Conservation (phyloP, 140 eudicot species). For the Ambrosia hybrid region DNA sequence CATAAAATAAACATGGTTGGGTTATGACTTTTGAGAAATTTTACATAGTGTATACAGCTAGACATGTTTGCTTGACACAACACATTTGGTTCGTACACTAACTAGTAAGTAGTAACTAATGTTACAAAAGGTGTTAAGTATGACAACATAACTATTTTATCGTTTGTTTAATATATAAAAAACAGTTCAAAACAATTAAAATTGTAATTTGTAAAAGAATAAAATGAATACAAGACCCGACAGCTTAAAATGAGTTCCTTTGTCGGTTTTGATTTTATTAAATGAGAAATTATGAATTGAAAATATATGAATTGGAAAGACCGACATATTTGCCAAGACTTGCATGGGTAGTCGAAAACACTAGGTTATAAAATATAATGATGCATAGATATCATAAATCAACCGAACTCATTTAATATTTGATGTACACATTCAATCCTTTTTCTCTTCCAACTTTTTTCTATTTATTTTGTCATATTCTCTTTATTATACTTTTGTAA, state of each 20-base stretch:
- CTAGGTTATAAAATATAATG: not conserved
- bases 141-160: too few species aligned
- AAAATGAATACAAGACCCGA: not conserved
- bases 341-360: not conserved
- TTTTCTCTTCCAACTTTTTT: not conserved
- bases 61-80: too few species aligned
- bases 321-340: slow-evolving; percentile 4
- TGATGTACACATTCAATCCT: not conserved
- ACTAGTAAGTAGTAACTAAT: too few species aligned
- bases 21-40: too few species aligned
- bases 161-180: not conserved
- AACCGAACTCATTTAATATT: slow-evolving; percentile 5
- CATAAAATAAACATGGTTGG: too few species aligned
- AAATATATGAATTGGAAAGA: slow-evolving; percentile 4
- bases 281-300: not conserved
- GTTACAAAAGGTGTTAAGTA: too few species aligned
- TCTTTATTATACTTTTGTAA: not conserved
- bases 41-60: too few species aligned
- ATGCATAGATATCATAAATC: not conserved
- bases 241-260: slow-evolving; percentile 2
- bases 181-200: too few species aligned
- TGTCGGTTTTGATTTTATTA: not conserved
- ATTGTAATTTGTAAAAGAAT: not conserved
- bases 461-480: not conserved
- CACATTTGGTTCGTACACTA: too few species aligned